Percentiles rank a stretch among this genome's conserved stretches.
phyloP scores from a whole-genome alignment of 257 asterid genomes.

The Avicennia marina region DNA sequence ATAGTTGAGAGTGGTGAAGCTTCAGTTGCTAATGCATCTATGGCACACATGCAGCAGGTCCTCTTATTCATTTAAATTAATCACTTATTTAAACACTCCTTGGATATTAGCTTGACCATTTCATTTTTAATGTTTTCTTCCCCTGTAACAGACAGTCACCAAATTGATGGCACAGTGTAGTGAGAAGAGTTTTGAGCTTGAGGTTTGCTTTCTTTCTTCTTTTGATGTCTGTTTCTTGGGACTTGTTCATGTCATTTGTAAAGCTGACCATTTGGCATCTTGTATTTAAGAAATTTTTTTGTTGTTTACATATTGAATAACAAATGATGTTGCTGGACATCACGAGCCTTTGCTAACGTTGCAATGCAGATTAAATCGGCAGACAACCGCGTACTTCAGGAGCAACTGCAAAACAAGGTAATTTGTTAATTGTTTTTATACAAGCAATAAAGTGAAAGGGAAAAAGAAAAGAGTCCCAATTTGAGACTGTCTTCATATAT shows the following conservation, averaged over 20 bases:
- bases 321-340: slow-evolving; percentile 13
- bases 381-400: slow-evolving; percentile 91
- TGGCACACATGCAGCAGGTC: slow-evolving; percentile 96
- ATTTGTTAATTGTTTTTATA: neutral
- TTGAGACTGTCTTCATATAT: neutral
- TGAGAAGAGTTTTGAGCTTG: slow-evolving; percentile 89
- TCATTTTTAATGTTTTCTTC: slow-evolving; percentile 18
- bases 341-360: slow-evolving; percentile 23
- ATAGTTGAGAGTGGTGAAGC: slow-evolving; percentile 85
- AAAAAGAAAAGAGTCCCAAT: neutral
- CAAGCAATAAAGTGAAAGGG: neutral
- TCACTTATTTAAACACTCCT: neutral
- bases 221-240: no score
- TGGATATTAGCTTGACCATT: neutral
- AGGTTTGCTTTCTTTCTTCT: slow-evolving; percentile 44
- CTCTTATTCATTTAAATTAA: slow-evolving; percentile 7
- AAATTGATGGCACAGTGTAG: slow-evolving; percentile 81
- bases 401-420: slow-evolving; percentile 89
- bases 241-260: neutral
- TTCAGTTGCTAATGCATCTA: slow-evolving; percentile 71
- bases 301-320: neutral
- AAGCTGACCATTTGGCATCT: slow-evolving; percentile 11
- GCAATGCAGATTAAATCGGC: slow-evolving; percentile 82
- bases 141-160: slow-evolving; percentile 56
- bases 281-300: neutral